Evolutionary conservation across 2,329 filamentous ascomycete species (phyloP).

Genomic region (Aureobasidium sp.): DNA sequence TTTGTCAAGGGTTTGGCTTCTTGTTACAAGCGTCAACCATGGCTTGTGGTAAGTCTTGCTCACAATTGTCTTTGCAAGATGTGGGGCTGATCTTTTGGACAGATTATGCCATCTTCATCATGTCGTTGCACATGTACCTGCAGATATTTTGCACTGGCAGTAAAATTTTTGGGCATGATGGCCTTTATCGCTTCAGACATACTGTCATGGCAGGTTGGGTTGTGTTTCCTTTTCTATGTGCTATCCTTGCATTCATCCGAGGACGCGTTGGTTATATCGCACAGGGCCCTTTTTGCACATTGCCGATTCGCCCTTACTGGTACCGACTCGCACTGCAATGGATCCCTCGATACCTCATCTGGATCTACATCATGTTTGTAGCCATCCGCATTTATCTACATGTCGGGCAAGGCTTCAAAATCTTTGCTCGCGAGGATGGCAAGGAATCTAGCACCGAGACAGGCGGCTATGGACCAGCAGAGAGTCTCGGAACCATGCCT

Average conservation of each 20-base stretch:
- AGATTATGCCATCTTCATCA: constrained; percentile 65
- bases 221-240: constrained; percentile 52
- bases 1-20: constrained; percentile 65
- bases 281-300: constrained; percentile 61
- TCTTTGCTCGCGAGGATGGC: constrained; percentile 29
- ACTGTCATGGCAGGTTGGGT: constrained; percentile 53
- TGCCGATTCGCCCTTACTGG: constrained; percentile 62
- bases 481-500: not conserved
- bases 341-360: constrained; percentile 66
- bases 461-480: not conserved
- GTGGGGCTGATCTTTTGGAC: not conserved
- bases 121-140: constrained; percentile 65
- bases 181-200: constrained; percentile 61
- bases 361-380: constrained; percentile 55
- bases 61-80: not conserved
- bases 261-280: constrained; percentile 50
- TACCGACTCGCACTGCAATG: constrained; percentile 61
- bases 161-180: constrained; percentile 45
- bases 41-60: constrained; percentile 45
- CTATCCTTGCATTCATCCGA: constrained; percentile 58
- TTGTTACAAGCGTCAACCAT: constrained; percentile 61
- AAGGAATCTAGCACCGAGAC: constrained; percentile 16
- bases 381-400: constrained; percentile 66
- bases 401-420: constrained; percentile 44
- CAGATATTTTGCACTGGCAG: constrained; percentile 58